Evolutionary conservation across 2,329 filamentous ascomycete genomes (phyloP).

Genomic region (Diaporthe aspalathi): DNA sequence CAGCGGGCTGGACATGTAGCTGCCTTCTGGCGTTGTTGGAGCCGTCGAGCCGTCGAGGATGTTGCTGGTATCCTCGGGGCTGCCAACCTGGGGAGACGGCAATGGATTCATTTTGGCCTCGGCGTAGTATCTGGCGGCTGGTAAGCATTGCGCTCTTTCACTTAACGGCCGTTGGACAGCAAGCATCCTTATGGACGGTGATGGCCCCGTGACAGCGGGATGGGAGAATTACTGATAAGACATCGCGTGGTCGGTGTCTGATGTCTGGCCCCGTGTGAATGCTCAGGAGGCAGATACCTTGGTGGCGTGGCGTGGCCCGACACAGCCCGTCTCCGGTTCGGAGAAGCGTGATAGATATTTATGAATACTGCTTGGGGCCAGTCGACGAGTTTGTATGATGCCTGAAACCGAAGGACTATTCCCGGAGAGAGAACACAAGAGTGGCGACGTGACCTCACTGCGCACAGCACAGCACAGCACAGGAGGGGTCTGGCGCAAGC

Average conservation of each 20-base stretch:
- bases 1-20: constrained; percentile 55
- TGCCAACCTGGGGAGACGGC: constrained; percentile 42
- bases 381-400: not conserved
- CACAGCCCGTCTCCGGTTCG: not conserved
- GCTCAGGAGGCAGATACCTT: not conserved
- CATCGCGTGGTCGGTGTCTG: constrained; percentile 19
- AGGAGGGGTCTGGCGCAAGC: not conserved
- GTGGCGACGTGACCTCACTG: not conserved
- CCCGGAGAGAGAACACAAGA: not conserved
- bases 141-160: not conserved
- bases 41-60: constrained; percentile 53
- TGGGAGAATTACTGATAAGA: not conserved
- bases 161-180: not conserved
- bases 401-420: not conserved
- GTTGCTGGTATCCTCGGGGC: constrained; percentile 47
- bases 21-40: constrained; percentile 58
- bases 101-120: constrained; percentile 40
- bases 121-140: not conserved
- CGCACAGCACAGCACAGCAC: too few relatives aligned
- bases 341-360: not conserved
- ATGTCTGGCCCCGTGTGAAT: constrained; percentile 10
- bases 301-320: constrained; percentile 9
- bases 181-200: not conserved
- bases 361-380: not conserved
- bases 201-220: not conserved